Percentiles rank a stretch among this genome's conserved stretches.
phyloP scores from a whole-genome alignment of 441 rosid genomes.

The Euphorbia schlechtendalii region DNA sequence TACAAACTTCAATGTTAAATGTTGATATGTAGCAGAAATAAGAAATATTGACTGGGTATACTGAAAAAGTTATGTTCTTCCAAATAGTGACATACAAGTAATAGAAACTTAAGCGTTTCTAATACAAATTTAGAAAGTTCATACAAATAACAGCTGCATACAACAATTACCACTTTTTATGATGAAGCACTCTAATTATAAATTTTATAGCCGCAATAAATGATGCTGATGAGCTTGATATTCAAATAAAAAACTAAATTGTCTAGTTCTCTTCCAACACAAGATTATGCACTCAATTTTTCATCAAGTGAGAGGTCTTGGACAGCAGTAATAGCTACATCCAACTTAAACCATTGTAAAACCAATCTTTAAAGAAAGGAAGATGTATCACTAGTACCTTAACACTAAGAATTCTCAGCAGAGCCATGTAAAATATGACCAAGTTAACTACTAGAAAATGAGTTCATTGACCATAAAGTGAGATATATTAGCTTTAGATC shows the following conservation, averaged over 20 bases:
- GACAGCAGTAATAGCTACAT: neutral
- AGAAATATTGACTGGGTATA: neutral
- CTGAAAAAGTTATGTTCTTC: neutral
- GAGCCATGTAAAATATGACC: neutral
- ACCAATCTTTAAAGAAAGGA: neutral
- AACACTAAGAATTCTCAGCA: neutral
- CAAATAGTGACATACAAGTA: neutral
- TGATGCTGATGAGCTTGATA: no score
- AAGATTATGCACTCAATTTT: no score
- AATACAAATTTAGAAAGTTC: neutral
- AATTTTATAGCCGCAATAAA: no score
- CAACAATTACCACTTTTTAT: no score
- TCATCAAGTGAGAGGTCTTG: no score
- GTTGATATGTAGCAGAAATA: neutral
- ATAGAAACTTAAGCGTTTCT: neutral
- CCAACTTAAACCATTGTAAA: neutral
- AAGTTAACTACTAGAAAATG: neutral
- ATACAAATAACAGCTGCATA: no score
- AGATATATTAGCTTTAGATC: neutral
- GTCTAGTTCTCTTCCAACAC: no score
- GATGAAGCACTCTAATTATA: no score
- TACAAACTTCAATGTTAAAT: no score
- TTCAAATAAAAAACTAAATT: no score
- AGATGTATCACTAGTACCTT: neutral
- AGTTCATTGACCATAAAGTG: neutral